phyloP scores from a whole-genome alignment of 2,329 filamentous ascomycete genomes.

The Neonectria ditissima region DNA sequence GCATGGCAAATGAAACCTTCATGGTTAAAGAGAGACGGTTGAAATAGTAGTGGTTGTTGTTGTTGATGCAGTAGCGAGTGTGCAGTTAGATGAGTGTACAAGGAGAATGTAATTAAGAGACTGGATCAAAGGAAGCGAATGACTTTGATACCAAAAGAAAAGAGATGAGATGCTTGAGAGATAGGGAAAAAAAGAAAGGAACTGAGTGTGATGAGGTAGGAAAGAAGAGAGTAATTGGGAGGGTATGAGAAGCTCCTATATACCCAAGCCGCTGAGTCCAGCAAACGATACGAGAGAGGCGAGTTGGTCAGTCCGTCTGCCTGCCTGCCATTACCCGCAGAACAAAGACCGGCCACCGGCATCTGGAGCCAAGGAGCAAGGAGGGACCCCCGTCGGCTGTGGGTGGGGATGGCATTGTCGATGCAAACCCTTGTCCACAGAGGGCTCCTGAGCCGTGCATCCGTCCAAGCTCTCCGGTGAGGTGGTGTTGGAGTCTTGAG shows the following conservation, averaged over 20 bases:
- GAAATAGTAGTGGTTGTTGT: constrained; percentile 33
- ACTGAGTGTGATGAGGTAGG: constrained; percentile 42
- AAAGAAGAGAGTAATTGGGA: constrained; percentile 33
- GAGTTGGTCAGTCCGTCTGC: constrained; percentile 10
- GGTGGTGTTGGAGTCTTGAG: constrained; percentile 33
- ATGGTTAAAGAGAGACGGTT: constrained; percentile 52
- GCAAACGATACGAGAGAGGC: constrained; percentile 13
- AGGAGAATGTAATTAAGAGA: constrained; percentile 47
- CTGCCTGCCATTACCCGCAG: constrained; percentile 8
- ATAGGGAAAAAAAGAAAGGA: constrained; percentile 44
- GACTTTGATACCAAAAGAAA: constrained; percentile 59
- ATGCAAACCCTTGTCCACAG: constrained; percentile 26
- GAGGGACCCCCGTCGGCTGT: constrained; percentile 30
- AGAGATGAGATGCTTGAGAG: constrained; percentile 35
- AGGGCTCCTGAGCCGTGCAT: constrained; percentile 35
- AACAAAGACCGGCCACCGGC: constrained; percentile 37
- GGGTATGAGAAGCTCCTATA: constrained; percentile 46
- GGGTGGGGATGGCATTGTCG: constrained; percentile 36
- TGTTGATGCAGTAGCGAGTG: constrained; percentile 35
- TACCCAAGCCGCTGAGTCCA: constrained; percentile 37
- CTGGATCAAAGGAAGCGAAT: constrained; percentile 66
- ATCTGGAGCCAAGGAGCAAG: constrained; percentile 41
- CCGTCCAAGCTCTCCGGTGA: constrained; percentile 43
- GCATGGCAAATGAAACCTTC: constrained; percentile 63
- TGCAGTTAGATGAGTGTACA: constrained; percentile 36